Conservation (phyloP, 306 rosid species). For the Quercus berberidifolia region DNA sequence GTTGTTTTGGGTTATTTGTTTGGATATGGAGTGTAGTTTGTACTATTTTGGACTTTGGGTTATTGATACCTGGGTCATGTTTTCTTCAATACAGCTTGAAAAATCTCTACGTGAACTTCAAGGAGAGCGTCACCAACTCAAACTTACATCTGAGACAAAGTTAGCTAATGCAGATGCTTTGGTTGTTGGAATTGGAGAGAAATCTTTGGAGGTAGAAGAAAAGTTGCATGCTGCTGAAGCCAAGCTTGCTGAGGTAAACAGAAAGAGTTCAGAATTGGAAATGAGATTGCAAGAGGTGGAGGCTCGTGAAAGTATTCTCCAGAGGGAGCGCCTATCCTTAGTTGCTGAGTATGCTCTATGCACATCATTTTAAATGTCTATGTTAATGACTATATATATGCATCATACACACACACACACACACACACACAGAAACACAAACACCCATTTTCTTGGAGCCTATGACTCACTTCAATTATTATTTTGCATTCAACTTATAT, state of each 20-base stretch:
- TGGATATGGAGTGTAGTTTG: neutral
- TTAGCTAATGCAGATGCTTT: constrained; percentile 59
- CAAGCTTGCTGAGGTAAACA: constrained; percentile 67
- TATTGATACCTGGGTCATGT: constrained; percentile 14
- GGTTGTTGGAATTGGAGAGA: constrained; percentile 71
- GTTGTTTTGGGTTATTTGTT: constrained; percentile 6
- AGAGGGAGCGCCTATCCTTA: constrained; percentile 61
- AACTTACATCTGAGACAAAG: constrained; percentile 55
- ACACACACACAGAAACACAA: no score
- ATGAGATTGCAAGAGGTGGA: constrained; percentile 74
- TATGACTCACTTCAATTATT: neutral
- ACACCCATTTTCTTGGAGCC: neutral
- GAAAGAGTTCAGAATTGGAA: constrained; percentile 67
- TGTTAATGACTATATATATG: neutral
- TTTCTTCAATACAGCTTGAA: constrained; percentile 59
- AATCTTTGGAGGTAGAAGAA: constrained; percentile 53
- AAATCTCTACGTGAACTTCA: constrained; percentile 56
- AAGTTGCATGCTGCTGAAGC: constrained; percentile 76
- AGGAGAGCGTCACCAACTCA: constrained; percentile 52
- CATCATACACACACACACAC: neutral
- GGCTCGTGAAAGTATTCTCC: constrained; percentile 62
- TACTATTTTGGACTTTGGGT: constrained; percentile 13
- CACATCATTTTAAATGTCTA: neutral
- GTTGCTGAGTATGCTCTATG: constrained; percentile 55
- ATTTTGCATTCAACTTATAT: neutral